Base-by-base conservation (phyloP, 1,139 yeast genomes). In the Sugiyamaella grinbergsii region DNA sequence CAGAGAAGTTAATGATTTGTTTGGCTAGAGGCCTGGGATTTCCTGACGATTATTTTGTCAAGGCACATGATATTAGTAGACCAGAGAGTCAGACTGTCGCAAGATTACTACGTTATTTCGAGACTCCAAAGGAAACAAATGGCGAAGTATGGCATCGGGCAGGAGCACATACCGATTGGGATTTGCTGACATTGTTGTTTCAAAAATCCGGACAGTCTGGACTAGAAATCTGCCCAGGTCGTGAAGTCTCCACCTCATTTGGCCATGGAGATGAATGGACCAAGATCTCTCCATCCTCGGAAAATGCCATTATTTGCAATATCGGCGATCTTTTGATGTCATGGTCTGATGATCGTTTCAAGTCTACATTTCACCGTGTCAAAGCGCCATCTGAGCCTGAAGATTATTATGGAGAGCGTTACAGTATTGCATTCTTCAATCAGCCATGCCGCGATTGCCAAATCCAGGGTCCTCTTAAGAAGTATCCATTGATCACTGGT, bases 301-400 rank as follows among this genome's bases (percentile, higher is more conserved):
- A 50, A 7, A 50, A 50, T 7, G 45, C 39, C 24, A 39, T 51
- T 13, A 45, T 51, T 15, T 46, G 44, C 11, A 51, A 51, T 26
- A 51, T 51, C 22, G 54, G 54, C 15, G 54, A 51, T 29, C 26
- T 51, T 26, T 37, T 51, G 20, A 51, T 51, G 54, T 23, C 47
- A 7, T 51, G 54, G 54, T 32, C 44, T 20, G 45, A 51, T 23
- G 54, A 51, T 33, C 44, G 47, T 4, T 36, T 49, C 53, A 51
- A 51, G 31, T 51, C 54, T 5, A 51, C 39, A 16, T 44, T 51
- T 24, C 54, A 51, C 18, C 37, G 54, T n/a, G 54, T 51, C 8
- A 31, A 50, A 19, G 54, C 52, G n/a, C 54, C 54, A 19, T 33
- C 42, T 10, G 32, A 16, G 22, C 20, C 20, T 8, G 37, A 33